Conservation (phyloP, 305 asterid species). For the Lippia alba region DNA sequence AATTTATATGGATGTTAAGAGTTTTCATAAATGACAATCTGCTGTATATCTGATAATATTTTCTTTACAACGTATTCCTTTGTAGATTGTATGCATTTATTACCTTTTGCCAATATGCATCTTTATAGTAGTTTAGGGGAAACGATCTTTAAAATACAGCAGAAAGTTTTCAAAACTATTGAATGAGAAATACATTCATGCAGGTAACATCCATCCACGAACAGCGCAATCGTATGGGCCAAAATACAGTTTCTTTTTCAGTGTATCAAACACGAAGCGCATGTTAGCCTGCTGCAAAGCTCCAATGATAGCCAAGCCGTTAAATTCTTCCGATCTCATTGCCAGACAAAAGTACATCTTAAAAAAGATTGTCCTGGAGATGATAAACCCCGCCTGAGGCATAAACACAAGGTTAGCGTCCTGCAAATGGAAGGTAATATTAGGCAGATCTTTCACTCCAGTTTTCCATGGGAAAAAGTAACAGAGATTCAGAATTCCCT, state of each 20-base stretch:
- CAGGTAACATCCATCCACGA: not conserved
- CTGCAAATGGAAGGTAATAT: conserved; percentile 28
- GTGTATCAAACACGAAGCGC: conserved; percentile 21
- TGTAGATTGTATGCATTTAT: no score
- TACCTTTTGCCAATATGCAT: no score
- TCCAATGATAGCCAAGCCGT: conserved; percentile 16
- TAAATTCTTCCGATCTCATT: not conserved
- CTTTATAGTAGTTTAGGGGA: no score
- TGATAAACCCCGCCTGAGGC: not conserved
- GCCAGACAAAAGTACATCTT: conserved; percentile 7
- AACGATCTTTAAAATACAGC: no score
- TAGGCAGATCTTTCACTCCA: conserved; percentile 15
- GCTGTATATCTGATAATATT: no score
- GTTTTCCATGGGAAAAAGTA: conserved; percentile 11
- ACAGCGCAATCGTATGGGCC: conserved; percentile 25
- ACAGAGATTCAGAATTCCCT: not conserved
- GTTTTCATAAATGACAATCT: no score
- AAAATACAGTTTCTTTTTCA: conserved; percentile 26
- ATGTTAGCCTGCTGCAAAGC: conserved; percentile 29
- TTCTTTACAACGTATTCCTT: no score
- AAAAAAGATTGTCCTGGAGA: not conserved
- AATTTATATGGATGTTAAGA: no score
- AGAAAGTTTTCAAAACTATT: no score
- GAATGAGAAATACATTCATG: no score
- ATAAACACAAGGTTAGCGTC: conserved; percentile 24